phyloP scores from a whole-genome alignment of 306 rosid genomes.

The Sechiopsis laciniata region DNA sequence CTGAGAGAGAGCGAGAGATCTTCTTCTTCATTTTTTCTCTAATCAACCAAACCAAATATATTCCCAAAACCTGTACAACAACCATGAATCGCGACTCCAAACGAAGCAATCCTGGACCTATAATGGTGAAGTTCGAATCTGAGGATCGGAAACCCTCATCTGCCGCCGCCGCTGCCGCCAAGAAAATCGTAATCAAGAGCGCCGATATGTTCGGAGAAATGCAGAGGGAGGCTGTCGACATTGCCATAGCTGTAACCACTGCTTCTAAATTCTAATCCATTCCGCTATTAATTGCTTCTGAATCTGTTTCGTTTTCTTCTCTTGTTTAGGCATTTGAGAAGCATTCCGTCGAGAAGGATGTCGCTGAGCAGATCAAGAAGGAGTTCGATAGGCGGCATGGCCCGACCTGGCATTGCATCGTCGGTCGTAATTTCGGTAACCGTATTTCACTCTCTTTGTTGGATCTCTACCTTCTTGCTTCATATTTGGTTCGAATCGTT shows the following conservation, averaged over 20 bases:
- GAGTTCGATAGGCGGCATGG: constrained; percentile 83
- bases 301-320: not conserved
- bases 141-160: constrained; percentile 70
- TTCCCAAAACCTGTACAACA: not conserved
- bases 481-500: not conserved
- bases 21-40: not conserved
- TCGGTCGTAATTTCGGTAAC: constrained; percentile 91
- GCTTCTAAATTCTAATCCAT: not conserved
- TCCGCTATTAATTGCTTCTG: not conserved
- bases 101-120: constrained; percentile 42
- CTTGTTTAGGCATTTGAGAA: constrained; percentile 75
- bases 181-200: constrained; percentile 78
- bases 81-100: constrained; percentile 61
- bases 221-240: constrained; percentile 26
- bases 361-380: constrained; percentile 86
- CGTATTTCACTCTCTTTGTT: not conserved
- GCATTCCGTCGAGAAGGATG: constrained; percentile 79
- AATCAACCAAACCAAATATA: not conserved
- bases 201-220: constrained; percentile 83
- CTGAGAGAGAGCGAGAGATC: constrained; percentile 9
- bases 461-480: not conserved
- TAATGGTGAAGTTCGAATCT: constrained; percentile 39
- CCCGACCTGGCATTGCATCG: constrained; percentile 98
- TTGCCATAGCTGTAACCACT: constrained; percentile 65
- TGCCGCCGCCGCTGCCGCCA: constrained; percentile 30